phyloP scores from a whole-genome alignment of 1,139 yeast genomes.

The Chernovozyma sophiae-reginae region DNA sequence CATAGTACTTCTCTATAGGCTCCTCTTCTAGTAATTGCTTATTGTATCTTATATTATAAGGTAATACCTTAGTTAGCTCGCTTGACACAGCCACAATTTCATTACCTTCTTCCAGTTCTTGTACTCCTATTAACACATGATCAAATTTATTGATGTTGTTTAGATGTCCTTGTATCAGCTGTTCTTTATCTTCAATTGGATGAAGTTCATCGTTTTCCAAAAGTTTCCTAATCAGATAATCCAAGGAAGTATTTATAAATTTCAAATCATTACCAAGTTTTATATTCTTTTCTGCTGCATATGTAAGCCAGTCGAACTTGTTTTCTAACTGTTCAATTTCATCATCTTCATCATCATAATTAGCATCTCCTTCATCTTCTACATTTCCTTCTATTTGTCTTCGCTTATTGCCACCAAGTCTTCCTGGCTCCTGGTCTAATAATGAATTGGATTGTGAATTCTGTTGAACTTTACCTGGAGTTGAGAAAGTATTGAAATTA shows the following conservation, averaged over 20 bases:
- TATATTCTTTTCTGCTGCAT: conserved; percentile 41
- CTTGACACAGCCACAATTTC: conserved; percentile 17
- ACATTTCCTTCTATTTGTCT: too few species aligned
- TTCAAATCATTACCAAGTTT: conserved; percentile 41
- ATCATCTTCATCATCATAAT: conserved; percentile 30
- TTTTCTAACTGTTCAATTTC: conserved; percentile 17
- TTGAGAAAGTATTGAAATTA: conserved; percentile 22
- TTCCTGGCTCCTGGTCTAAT: neutral
- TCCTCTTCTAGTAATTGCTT: conserved; percentile 13
- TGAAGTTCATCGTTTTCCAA: conserved; percentile 29
- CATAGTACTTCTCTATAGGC: conserved; percentile 7
- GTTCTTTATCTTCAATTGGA: conserved; percentile 22
- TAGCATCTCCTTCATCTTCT: conserved; percentile 10
- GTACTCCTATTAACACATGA: conserved; percentile 23
- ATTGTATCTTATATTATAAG: conserved; percentile 31
- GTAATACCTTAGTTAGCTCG: conserved; percentile 20
- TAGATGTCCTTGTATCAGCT: conserved; percentile 21
- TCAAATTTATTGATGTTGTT: conserved; percentile 26
- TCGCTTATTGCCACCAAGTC: neutral
- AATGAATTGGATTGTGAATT: neutral
- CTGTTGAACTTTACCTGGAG: neutral
- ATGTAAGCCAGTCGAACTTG: conserved; percentile 37
- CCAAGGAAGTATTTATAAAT: conserved; percentile 30
- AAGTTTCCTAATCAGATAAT: conserved; percentile 23
- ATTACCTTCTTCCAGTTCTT: conserved; percentile 13